Evolutionary conservation across 495 filamentous ascomycete species (phyloP).

Genomic region (Neurospora cerealis): DNA sequence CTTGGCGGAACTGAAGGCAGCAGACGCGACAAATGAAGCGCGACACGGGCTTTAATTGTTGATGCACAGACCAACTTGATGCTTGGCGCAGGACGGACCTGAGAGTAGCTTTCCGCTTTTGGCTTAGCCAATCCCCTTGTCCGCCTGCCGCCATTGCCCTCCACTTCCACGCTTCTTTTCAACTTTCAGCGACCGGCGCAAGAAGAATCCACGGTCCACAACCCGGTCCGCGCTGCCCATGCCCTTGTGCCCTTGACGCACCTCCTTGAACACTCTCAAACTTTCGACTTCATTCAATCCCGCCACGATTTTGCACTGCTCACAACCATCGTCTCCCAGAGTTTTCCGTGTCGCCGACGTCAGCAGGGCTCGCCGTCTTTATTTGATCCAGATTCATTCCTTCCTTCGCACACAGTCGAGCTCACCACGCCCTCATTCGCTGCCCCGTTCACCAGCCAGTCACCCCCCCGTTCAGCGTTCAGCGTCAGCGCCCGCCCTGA

Average conservation of each 20-base stretch:
- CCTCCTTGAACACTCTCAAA: slow-evolving; percentile 16
- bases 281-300: slow-evolving; percentile 17
- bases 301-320: slow-evolving; percentile 5
- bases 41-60: neutral
- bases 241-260: slow-evolving; percentile 5
- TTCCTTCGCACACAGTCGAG: neutral
- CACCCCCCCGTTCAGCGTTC: slow-evolving; percentile 2
- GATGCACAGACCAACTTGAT: slow-evolving; percentile 10
- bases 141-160: neutral
- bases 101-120: slow-evolving; percentile 10
- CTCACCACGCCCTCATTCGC: neutral
- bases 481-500: slow-evolving; percentile 6
- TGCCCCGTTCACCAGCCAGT: neutral
- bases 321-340: neutral
- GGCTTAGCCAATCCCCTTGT: slow-evolving; percentile 16
- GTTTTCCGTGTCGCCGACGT: slow-evolving; percentile 3
- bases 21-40: slow-evolving; percentile 1
- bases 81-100: slow-evolving; percentile 7
- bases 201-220: neutral
- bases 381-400: neutral
- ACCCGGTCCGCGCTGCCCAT: neutral
- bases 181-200: neutral
- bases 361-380: neutral
- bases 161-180: neutral
- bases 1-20: neutral